phyloP scores from a whole-genome alignment of 345 rosid species.

The Linum lewisii region DNA sequence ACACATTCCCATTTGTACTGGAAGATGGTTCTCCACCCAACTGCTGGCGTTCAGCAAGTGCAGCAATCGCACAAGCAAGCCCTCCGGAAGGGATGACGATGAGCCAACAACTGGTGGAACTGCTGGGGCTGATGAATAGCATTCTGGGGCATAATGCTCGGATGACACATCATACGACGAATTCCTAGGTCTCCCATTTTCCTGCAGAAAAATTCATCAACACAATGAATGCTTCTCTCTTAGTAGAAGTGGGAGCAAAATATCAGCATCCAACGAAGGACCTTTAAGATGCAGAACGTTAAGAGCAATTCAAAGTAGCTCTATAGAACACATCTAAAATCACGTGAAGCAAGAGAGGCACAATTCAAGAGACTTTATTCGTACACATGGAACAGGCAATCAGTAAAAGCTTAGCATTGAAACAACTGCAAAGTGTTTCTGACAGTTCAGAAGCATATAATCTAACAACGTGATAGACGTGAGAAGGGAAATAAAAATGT shows the following conservation, averaged over 20 bases:
- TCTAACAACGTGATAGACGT: too few relatives aligned
- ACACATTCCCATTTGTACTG: slow-evolving; percentile 26
- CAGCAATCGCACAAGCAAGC: slow-evolving; percentile 76
- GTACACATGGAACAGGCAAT: too few relatives aligned
- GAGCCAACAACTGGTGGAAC: slow-evolving; percentile 38
- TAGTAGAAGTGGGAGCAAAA: background rate
- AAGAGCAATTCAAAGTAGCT: too few relatives aligned
- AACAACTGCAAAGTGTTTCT: too few relatives aligned
- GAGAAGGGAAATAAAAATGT: too few relatives aligned
- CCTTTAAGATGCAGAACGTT: too few relatives aligned
- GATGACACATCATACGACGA: slow-evolving; percentile 26
- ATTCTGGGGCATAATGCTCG: slow-evolving; percentile 39
- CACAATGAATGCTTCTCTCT: slow-evolving; percentile 1
- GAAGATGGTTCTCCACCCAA: slow-evolving; percentile 44
- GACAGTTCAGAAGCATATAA: too few relatives aligned
- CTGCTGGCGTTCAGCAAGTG: slow-evolving; percentile 84
- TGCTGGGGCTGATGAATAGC: slow-evolving; percentile 31
- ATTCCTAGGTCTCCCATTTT: slow-evolving; percentile 43
- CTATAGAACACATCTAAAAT: too few relatives aligned
- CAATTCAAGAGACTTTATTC: too few relatives aligned
- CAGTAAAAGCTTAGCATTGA: too few relatives aligned
- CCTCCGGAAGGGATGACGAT: slow-evolving; percentile 73
- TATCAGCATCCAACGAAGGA: too few relatives aligned
- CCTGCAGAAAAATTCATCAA: slow-evolving; percentile 33
- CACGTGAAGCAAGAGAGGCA: too few relatives aligned